phyloP scores from a whole-genome alignment of 768 basidiomycete species.

The Clavulina sp. region DNA sequence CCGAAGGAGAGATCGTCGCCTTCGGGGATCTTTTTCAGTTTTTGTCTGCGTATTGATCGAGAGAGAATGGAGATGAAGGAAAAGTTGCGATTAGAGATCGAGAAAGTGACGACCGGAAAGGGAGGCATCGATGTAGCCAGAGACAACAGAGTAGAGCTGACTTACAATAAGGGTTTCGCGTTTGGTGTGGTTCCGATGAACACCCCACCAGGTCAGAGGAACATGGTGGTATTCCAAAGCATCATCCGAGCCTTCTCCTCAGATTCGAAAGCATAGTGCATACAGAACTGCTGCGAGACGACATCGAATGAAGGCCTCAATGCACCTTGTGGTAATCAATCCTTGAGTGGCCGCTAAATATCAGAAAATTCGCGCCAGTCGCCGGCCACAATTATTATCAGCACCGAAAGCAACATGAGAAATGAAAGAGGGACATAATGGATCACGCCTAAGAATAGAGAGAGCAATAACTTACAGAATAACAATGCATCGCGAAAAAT shows the following conservation, averaged over 20 bases:
- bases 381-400: not conserved
- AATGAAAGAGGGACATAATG: not conserved
- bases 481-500: constrained; percentile 84
- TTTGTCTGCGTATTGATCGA: constrained; percentile 35
- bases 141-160: too few relatives aligned
- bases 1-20: constrained; percentile 68
- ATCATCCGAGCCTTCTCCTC: constrained; percentile 72
- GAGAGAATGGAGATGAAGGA: too few relatives aligned
- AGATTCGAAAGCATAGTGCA: constrained; percentile 99
- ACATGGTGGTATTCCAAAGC: constrained; percentile 74
- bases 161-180: constrained; percentile 65
- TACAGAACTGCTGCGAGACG: constrained; percentile 98
- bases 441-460: too few relatives aligned
- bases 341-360: constrained; percentile 39
- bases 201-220: constrained; percentile 69
- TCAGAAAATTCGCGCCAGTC: not conserved
- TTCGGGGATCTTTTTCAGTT: constrained; percentile 46
- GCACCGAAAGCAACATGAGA: not conserved
- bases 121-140: not conserved
- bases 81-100: not conserved
- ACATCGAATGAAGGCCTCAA: constrained; percentile 70
- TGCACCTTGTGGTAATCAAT: constrained; percentile 45
- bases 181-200: constrained; percentile 98
- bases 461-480: constrained; percentile 36
- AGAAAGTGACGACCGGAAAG: not conserved